Evolutionary conservation across 306 rosid genomes (phyloP).

Genomic region (Lupinus albus): DNA sequence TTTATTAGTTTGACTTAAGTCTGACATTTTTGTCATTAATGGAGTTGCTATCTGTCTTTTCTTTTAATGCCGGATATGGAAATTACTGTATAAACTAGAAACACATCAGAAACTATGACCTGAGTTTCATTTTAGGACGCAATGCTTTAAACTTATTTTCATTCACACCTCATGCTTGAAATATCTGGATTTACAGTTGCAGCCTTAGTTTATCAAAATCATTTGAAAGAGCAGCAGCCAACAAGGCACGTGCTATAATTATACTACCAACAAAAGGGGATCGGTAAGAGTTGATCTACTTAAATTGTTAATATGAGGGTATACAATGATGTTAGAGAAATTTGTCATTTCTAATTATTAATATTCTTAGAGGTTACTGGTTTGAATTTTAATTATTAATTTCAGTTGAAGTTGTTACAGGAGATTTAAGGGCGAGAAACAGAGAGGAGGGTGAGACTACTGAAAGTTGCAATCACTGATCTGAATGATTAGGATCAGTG

Average conservation of each 20-base stretch:
- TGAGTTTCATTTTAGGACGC: background rate
- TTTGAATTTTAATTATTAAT: slow-evolving; percentile 23
- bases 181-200: slow-evolving; percentile 68
- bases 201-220: slow-evolving; percentile 85
- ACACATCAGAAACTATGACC: background rate
- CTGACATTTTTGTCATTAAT: background rate
- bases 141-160: slow-evolving; percentile 23
- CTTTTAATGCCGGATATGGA: background rate
- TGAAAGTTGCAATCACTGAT: slow-evolving; percentile 21
- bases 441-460: slow-evolving; percentile 16
- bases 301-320: slow-evolving; percentile 13
- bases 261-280: slow-evolving; percentile 90
- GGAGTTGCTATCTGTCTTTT: background rate
- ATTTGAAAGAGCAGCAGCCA: slow-evolving; percentile 91
- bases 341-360: slow-evolving; percentile 6
- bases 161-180: slow-evolving; percentile 45
- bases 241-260: slow-evolving; percentile 89
- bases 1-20: background rate
- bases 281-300: slow-evolving; percentile 60
- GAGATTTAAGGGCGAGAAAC: slow-evolving; percentile 1
- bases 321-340: slow-evolving; percentile 5
- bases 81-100: background rate
- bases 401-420: background rate
- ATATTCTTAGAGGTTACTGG: background rate
- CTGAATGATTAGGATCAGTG: slow-evolving; percentile 8